Base-by-base conservation (phyloP, 2,329 filamentous ascomycete species). In the Aureobasidium leucospermi region DNA sequence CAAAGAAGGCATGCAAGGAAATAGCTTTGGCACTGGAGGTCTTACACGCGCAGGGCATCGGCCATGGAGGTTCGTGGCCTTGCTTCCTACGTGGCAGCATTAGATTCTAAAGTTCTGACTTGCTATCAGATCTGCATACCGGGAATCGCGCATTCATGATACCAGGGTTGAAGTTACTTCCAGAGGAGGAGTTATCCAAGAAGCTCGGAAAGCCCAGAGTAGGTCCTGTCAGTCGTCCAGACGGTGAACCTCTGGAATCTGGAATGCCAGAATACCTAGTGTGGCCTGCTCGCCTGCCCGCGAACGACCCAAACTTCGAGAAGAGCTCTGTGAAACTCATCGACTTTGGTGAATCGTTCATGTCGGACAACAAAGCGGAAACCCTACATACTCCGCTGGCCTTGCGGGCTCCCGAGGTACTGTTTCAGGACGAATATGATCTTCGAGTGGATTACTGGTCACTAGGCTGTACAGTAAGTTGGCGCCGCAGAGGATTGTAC, bases 281-380 rank as follows among this genome's bases (percentile, higher is more conserved):
- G 1, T 65, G 65, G 9, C 19, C 60, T 11, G 61, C 66, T 0
- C 59, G 56, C 11, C 63, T 61, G 6, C 64, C 62, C 28, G 49
- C 60, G 0, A 13, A 28, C 39, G 53, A 63, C 15, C 1, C 51
- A 1, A 32, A 29, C 16, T 15, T 58, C 19, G 19, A 38, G 10
- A 19, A 62, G 23, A 8, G 46, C 0, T 63, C 70, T 62, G 10
- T 51, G 2, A 73, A 73, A 46, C 68, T 74, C n/a, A 62, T 75
- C 10, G 72, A 76, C 60, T 75, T 75, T 58, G 72, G 73, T 1
- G 65, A 74, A 64, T 73, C 73, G 42, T 76, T 76, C 58, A 60
- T 61, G 10, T 43, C 4, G 10, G 16, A 63, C 11, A 58, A 66
- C 2, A 6, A 29, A 16, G 70, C 72, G 57, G 15, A 64, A 42